Base-by-base conservation (phyloP, 106 monocot species). In the Agapanthus africanus region DNA sequence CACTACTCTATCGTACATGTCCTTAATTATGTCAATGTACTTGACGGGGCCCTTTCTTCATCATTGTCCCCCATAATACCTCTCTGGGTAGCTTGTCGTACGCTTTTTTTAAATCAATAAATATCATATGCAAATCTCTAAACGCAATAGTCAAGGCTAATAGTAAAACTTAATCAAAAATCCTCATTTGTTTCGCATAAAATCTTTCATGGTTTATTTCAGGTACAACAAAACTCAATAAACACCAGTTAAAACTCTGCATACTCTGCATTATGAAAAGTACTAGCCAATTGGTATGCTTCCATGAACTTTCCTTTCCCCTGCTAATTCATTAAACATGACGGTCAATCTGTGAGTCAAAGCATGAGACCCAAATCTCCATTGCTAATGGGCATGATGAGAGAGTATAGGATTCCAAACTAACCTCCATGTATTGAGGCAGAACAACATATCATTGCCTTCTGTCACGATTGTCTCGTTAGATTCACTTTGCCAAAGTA, bases 271-370 rank as follows among this genome's bases (percentile, higher is more conserved):
- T 13, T 13, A 52, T 52, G 23, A 59, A 15, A 28, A 35, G 60
- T 61, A 35, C 60, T 61, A 35, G 0, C 6, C 16, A 35, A 61
- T 35, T 35, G 32, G 60, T 61, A 35, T 61, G 60, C 34, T 61
- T 61, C 60, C 35, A 35, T 61, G 60, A 61, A 61, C 13, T 61
- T 61, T 61, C 60, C 59, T 32, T 59, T 31, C 32, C 4, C 59
- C 31, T 13, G 32, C 31, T 31, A 31, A 13, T 51, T 23, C 4
- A 4, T n/a, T 6, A 23, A 21, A 23, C 22, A 52, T 10, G 1
- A n/a, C n/a, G n/a, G n/a, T n/a, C n/a, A n/a, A n/a, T n/a, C n/a
- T n/a, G n/a, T n/a, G n/a, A n/a, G n/a, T n/a, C n/a, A n/a, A n/a
- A 56, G 28, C 26, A 27, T 56, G 56, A 28, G 28, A 56, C 30